Base-by-base conservation (phyloP, 768 basidiomycete species). In the Suillus subalutaceus region DNA sequence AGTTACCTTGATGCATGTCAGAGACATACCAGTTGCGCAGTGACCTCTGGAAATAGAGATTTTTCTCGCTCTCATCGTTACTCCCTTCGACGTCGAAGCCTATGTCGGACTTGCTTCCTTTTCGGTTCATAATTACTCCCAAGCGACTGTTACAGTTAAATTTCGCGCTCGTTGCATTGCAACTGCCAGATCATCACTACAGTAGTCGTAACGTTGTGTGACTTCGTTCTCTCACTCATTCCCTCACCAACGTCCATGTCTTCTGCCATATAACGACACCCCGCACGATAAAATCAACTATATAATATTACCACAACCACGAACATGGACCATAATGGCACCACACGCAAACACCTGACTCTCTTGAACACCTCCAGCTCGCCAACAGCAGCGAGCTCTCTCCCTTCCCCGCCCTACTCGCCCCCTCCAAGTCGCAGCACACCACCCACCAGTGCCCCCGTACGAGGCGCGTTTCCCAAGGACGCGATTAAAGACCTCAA, bases 31-130 rank as follows among this genome's bases (percentile, higher is more conserved):
- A 59, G 58, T 9, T 26, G 26, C 26, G 7, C 58, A 26, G 38
- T 59, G 40, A 37, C 35, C 58, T 59, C 23, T 38, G 26, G 58
- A 59, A 59, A 59, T 60, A 60, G 58, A 60, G 40, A 26, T 41
- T 26, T 26, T 26, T 6, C 16, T 59, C 12, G 58, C 23, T 41
- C 38, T 58, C 57, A 32, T 57, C 35, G 37, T 23, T 35, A 7
- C 13, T 57, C 6, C 13, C 48, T 6, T 50, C 48, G 23, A 26
- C 13, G n/a, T 16, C 23, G 3, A 26, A 6, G 15, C 50, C 15
- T 56, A 56, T 56, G 56, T 37, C 44, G 20, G 44, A 46, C 23
- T 3, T 38, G 38, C 26, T 60, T 60, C 59, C 59, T 60, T 60
- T 60, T 60, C 4, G 16, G 59, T 7, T 43, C 40, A 43, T 20